Base-by-base conservation (phyloP, 2,329 filamentous ascomycete species). In the Colletotrichum incanum region DNA sequence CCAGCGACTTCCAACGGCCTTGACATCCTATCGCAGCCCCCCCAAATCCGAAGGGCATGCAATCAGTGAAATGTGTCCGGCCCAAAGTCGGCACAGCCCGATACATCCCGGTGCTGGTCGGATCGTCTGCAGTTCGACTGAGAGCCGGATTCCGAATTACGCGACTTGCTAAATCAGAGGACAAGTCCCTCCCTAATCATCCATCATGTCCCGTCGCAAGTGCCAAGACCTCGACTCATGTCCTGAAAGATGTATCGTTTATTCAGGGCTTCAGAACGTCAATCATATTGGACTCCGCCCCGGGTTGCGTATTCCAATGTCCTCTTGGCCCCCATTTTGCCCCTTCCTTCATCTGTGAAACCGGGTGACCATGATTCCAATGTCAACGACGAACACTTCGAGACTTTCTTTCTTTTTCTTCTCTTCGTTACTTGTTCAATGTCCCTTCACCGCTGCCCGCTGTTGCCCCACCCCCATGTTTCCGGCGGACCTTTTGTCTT, bases 281-380 rank as follows among this genome's bases (percentile, higher is more conserved):
- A 60, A 28, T 47, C 18, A 58, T 45, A 34, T 47, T n/a, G n/a
- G 52, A 64, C 59, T 64, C 59, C 52, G 65, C 58, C 59, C 18
- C 39, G 9, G 37, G 45, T 47, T 63, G 31, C 68, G 41, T 63
- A 58, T 55, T 64, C 45, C 45, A 55, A 49, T 23, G 20, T 43
- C n/a, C n/a, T 59, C 65, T 72, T 69, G 65, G 65, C 50, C 52
- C 58, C 58, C 58, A 45, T 69, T 60, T 63, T 5, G 45, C 69
- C 65, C 59, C 59, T 72, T 69, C 65, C 23, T 59, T 55, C 37
- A 37, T 31, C 54, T 49, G 47, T 69, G 54, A 72, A 64, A 64
- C 65, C 65, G 50, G 65, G 65, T 59, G 37, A 39, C 26, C 60
- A 47, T 20, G 52, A 64, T 59, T 5, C 18, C 45, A 69, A 60